Conservation (phyloP, 139 green algal species). For the Pleodorina starrii region DNA sequence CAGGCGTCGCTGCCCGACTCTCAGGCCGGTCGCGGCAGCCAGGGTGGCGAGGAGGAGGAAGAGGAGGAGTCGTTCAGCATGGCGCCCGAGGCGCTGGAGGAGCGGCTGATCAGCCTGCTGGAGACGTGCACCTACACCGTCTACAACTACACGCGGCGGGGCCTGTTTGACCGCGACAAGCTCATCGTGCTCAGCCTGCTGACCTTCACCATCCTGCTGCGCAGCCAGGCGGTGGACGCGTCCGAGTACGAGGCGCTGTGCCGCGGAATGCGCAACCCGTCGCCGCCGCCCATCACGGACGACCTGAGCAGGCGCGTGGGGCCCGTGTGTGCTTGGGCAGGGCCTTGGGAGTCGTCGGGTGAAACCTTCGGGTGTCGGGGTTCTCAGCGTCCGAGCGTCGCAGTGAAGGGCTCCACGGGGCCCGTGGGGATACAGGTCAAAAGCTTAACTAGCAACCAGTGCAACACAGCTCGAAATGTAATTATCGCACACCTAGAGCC, state of each 20-base stretch:
- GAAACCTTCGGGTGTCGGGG: too few species aligned
- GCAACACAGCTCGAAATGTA: too few species aligned
- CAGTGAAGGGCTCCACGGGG: too few species aligned
- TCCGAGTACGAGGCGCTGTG: constrained; percentile 85
- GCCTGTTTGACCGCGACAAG: constrained; percentile 92
- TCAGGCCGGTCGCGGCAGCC: constrained; percentile 31
- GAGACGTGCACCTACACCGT: constrained; percentile 89
- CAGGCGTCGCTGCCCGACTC: constrained; percentile 38
- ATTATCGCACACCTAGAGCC: too few species aligned
- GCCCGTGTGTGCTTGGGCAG: not conserved
- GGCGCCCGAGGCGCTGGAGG: constrained; percentile 81
- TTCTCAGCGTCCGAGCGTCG: too few species aligned
- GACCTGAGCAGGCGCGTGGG: constrained; percentile 70
- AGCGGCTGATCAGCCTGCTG: constrained; percentile 74
- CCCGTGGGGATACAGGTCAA: too few species aligned
- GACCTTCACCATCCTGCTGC: constrained; percentile 79
- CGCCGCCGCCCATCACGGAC: constrained; percentile 82
- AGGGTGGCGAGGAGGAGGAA: constrained; percentile 60
- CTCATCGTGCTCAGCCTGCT: constrained; percentile 88
- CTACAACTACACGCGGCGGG: constrained; percentile 89
- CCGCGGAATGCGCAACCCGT: constrained; percentile 71
- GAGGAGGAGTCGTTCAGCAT: constrained; percentile 67
- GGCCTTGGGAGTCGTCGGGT: not conserved
- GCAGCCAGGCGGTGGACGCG: constrained; percentile 73
- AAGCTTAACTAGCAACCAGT: too few species aligned